Percentiles rank a stretch among this genome's conserved stretches.
phyloP scores from a whole-genome alignment of 2,329 filamentous ascomycete genomes.

The Pseudocercospora ulei region DNA sequence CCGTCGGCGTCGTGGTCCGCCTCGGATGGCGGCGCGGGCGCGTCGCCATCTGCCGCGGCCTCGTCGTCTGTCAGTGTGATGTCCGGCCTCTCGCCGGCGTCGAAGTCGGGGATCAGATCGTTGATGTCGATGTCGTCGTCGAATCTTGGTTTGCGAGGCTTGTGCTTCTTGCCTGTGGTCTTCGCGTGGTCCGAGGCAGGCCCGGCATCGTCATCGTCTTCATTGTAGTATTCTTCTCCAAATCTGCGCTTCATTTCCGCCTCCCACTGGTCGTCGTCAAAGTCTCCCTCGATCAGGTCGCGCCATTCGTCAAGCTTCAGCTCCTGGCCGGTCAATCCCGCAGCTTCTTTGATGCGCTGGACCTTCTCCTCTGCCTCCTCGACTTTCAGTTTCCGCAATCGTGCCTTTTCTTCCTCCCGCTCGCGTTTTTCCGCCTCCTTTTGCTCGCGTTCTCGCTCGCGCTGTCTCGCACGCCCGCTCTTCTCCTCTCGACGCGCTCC shows the following conservation, averaged over 20 bases:
- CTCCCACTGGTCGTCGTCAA: constrained; percentile 85
- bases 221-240: constrained; percentile 80
- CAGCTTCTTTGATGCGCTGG: constrained; percentile 77
- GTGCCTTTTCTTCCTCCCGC: constrained; percentile 68
- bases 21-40: constrained; percentile 18
- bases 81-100: constrained; percentile 49
- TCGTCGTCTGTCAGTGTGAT: constrained; percentile 51
- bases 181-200: constrained; percentile 38
- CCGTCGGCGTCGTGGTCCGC: constrained; percentile 37
- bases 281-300: constrained; percentile 73
- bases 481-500: constrained; percentile 85
- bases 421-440: constrained; percentile 69
- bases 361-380: constrained; percentile 85
- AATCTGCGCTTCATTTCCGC: constrained; percentile 80
- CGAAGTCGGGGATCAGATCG: constrained; percentile 78
- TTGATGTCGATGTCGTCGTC: constrained; percentile 97
- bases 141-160: constrained; percentile 77
- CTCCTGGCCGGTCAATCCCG: constrained; percentile 59
- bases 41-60: constrained; percentile 25
- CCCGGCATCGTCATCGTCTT: constrained; percentile 50
- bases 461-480: constrained; percentile 63
- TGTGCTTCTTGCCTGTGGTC: constrained; percentile 44
- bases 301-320: constrained; percentile 72
- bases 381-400: constrained; percentile 76
- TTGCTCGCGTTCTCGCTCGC: constrained; percentile 66